Percentiles rank a stretch among this genome's conserved stretches.
phyloP scores from a whole-genome alignment of 257 asterid genomes.

The Jacaranda mimosifolia region DNA sequence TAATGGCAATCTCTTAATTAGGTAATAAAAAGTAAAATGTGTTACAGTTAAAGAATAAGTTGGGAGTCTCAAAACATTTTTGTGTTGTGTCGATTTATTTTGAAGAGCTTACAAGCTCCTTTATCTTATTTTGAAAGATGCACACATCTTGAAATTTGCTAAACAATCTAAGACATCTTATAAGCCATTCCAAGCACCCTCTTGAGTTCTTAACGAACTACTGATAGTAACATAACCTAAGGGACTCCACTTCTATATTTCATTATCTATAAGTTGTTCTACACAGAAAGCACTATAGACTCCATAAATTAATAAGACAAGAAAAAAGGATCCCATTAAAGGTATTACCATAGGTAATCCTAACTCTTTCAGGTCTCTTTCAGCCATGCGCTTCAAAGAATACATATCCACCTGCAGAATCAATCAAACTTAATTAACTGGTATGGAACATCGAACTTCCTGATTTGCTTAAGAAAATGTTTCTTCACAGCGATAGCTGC shows the following conservation, averaged over 20 bases:
- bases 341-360: constrained; percentile 91
- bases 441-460: neutral
- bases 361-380: constrained; percentile 85
- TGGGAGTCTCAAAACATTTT: neutral
- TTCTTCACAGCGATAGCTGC: constrained; percentile 9
- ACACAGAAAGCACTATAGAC: constrained; percentile 15
- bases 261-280: constrained; percentile 1
- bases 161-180: neutral
- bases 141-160: neutral
- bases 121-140: neutral
- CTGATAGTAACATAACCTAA: neutral
- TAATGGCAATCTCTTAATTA: neutral
- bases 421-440: constrained; percentile 26
- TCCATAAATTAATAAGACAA: constrained; percentile 5
- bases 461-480: constrained; percentile 22
- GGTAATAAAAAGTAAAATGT: neutral
- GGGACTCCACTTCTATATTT: neutral
- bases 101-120: neutral
- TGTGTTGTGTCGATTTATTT: neutral
- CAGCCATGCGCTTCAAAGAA: constrained; percentile 89
- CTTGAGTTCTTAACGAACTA: neutral
- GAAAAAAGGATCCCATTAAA: constrained; percentile 25
- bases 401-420: constrained; percentile 90
- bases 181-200: neutral
- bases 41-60: neutral